phyloP scores from a whole-genome alignment of 345 rosid genomes.

The Citrus inodora region DNA sequence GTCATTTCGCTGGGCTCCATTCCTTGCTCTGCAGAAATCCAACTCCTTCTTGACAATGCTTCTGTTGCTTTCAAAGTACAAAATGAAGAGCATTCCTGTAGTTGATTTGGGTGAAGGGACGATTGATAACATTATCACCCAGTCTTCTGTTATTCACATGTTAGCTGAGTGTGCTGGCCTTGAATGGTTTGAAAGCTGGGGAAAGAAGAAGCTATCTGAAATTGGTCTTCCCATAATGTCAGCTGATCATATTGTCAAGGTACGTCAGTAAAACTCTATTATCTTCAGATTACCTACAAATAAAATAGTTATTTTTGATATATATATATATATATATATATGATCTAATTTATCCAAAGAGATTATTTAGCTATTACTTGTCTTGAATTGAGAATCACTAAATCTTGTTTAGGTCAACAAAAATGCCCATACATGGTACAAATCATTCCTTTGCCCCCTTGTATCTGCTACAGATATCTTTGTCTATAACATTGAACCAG shows the following conservation, averaged over 20 bases:
- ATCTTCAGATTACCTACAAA: background rate
- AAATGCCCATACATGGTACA: background rate
- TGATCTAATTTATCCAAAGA: background rate
- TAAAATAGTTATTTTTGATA: background rate
- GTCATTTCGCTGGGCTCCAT: slow-evolving; percentile 99
- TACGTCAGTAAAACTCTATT: slow-evolving; percentile 14
- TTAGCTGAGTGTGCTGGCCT: slow-evolving; percentile 89
- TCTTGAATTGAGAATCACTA: background rate
- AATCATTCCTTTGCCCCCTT: background rate
- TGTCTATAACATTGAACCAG: background rate
- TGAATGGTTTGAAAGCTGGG: slow-evolving; percentile 98
- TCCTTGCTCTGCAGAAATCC: slow-evolving; percentile 85
- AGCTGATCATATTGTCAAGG: slow-evolving; percentile 53
- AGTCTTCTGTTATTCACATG: slow-evolving; percentile 97
- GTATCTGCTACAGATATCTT: background rate
- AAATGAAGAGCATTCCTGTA: slow-evolving; percentile 96
- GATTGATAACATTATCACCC: slow-evolving; percentile 82
- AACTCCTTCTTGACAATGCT: slow-evolving; percentile 96
- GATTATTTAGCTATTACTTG: background rate
- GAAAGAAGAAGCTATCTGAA: slow-evolving; percentile 75
- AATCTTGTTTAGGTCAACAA: background rate
- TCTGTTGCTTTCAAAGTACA: slow-evolving; percentile 88
- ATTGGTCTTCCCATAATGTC: slow-evolving; percentile 85
- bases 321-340: too few species aligned
- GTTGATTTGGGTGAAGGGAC: slow-evolving; percentile 76